Conservation (phyloP, 495 filamentous ascomycete species). For the Cudoniella acicularis region DNA sequence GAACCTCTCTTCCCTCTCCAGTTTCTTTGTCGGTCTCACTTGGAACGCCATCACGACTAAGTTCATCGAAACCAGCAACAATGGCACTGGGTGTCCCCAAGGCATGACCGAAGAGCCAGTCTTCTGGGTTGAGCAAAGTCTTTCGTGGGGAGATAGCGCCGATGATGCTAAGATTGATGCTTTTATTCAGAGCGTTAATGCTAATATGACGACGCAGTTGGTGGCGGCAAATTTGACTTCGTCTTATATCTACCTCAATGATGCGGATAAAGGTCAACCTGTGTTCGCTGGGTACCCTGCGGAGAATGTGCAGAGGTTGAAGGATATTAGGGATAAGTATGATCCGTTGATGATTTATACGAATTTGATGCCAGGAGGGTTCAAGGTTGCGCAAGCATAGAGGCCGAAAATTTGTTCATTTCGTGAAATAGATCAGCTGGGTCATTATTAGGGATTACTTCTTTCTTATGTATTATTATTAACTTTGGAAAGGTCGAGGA, state of each 20-base stretch:
- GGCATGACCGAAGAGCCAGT: conserved; percentile 9
- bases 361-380: conserved; percentile 29
- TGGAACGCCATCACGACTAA: conserved; percentile 13
- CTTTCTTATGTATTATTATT: no score
- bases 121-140: conserved; percentile 15
- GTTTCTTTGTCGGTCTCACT: conserved; percentile 9
- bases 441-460: no score
- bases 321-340: conserved; percentile 27
- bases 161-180: conserved; percentile 9
- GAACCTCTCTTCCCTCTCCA: background rate
- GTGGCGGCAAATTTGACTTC: background rate
- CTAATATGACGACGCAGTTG: conserved; percentile 10
- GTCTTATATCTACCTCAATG: conserved; percentile 16
- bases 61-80: conserved; percentile 10
- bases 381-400: conserved; percentile 27
- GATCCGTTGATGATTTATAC: conserved; percentile 28
- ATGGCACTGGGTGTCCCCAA: conserved; percentile 11
- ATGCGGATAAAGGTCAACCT: conserved; percentile 13
- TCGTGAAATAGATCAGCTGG: no score
- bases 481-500: no score
- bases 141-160: conserved; percentile 13
- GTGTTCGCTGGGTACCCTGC: conserved; percentile 24
- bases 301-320: conserved; percentile 26
- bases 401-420: background rate
- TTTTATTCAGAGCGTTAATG: conserved; percentile 2